Conservation (phyloP, 805 yeast species). For the Ogataea populi-albae region DNA sequence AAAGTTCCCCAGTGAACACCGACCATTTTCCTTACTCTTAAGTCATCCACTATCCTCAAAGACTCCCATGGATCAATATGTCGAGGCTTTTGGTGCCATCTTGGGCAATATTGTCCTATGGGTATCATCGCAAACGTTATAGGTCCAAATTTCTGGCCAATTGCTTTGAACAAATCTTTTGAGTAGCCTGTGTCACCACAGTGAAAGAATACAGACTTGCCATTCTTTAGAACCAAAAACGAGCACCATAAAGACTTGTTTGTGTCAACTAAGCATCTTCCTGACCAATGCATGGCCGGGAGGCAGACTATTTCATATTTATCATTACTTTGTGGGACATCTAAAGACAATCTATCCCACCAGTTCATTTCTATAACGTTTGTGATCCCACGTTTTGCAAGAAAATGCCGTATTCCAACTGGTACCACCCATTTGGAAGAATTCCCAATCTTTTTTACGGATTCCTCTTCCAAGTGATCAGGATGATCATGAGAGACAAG, state of each 20-base stretch:
- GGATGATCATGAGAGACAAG: constrained; percentile 94
- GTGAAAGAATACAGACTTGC: constrained; percentile 74
- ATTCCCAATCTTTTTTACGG: constrained; percentile 57
- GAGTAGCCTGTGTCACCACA: constrained; percentile 95
- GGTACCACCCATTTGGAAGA: constrained; percentile 83
- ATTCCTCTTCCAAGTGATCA: constrained; percentile 77
- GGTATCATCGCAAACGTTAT: constrained; percentile 73
- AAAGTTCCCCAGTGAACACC: constrained; percentile 99
- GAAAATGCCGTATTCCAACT: constrained; percentile 60
- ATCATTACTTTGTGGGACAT: constrained; percentile 33
- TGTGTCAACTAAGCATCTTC: constrained; percentile 75
- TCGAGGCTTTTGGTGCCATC: constrained; percentile 90
- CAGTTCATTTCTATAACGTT: constrained; percentile 79
- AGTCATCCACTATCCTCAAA: constrained; percentile 58
- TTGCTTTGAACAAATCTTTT: constrained; percentile 64
- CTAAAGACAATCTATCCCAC: constrained; percentile 72
- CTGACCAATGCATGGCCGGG: constrained; percentile 98
- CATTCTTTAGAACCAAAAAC: constrained; percentile 63
- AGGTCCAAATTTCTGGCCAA: constrained; percentile 63
- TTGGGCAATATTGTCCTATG: constrained; percentile 92
- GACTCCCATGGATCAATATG: constrained; percentile 85
- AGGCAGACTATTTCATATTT: constrained; percentile 79
- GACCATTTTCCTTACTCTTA: constrained; percentile 59
- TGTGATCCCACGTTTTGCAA: constrained; percentile 57
- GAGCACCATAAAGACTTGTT: constrained; percentile 89